Conservation (phyloP, 2,329 filamentous ascomycete species). For the Colletotrichum sp. region DNA sequence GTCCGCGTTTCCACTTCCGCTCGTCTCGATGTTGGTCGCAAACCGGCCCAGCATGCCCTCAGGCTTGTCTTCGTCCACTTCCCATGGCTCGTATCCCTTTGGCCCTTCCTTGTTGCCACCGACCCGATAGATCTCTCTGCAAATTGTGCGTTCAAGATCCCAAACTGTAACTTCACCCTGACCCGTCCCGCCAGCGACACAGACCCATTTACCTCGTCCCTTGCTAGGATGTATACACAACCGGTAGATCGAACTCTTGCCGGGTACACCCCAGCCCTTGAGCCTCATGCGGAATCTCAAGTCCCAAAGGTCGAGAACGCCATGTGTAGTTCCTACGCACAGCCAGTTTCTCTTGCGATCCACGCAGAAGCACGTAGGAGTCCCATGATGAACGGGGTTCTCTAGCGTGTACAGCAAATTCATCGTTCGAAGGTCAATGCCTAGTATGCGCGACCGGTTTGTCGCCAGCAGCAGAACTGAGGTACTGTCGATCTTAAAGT, state of each 20-base stretch:
- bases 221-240: slow-evolving; percentile 80
- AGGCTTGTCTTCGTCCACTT: slow-evolving; percentile 86
- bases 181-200: slow-evolving; percentile 85
- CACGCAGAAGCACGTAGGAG: slow-evolving; percentile 88
- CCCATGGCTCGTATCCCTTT: slow-evolving; percentile 80
- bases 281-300: slow-evolving; percentile 90
- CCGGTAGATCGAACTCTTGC: slow-evolving; percentile 79
- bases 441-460: slow-evolving; percentile 81
- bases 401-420: slow-evolving; percentile 77
- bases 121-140: slow-evolving; percentile 85
- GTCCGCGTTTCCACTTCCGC: slow-evolving; percentile 58
- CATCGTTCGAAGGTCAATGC: slow-evolving; percentile 89
- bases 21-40: slow-evolving; percentile 73
- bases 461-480: slow-evolving; percentile 90
- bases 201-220: slow-evolving; percentile 82
- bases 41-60: slow-evolving; percentile 89
- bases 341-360: slow-evolving; percentile 90
- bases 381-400: slow-evolving; percentile 91
- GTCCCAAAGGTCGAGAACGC: slow-evolving; percentile 94
- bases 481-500: slow-evolving; percentile 81
- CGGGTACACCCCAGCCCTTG: slow-evolving; percentile 86
- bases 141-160: slow-evolving; percentile 91
- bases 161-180: slow-evolving; percentile 92
- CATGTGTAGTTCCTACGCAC: slow-evolving; percentile 88
- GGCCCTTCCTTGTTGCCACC: slow-evolving; percentile 64